A percentile compares a stretch with the other conserved stretches of the same genome.
Conservation (phyloP, 2,329 filamentous ascomycete species). For the Ophiostoma ulmi region DNA sequence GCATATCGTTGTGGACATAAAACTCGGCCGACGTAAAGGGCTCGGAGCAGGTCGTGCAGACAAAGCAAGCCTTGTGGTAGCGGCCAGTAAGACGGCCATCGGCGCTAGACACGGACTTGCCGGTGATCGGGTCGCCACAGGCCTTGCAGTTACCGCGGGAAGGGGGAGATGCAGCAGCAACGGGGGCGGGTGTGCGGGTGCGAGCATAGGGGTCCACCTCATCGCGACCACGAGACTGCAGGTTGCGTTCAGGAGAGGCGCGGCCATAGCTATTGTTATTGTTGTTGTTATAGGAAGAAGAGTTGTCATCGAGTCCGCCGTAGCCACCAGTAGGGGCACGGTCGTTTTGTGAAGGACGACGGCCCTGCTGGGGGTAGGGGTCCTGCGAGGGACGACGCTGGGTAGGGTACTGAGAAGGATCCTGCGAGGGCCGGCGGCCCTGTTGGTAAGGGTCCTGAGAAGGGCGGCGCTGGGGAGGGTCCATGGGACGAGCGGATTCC, state of each 20-base stretch:
- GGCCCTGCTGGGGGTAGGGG: neutral
- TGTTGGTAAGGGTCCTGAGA: neutral
- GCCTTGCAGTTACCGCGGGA: conserved; percentile 76
- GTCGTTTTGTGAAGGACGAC: conserved; percentile 9
- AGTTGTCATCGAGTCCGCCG: neutral
- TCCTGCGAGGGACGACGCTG: neutral
- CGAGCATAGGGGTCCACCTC: neutral
- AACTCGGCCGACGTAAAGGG: conserved; percentile 86
- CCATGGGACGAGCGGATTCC: neutral
- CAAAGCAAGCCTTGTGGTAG: conserved; percentile 93
- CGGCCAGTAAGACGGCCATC: conserved; percentile 87
- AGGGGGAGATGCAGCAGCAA: neutral
- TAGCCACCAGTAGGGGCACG: conserved; percentile 2
- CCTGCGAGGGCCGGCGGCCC: too few relatives aligned
- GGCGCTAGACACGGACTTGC: conserved; percentile 89
- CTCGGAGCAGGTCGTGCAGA: conserved; percentile 74
- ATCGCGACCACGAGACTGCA: neutral
- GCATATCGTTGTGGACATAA: conserved; percentile 81
- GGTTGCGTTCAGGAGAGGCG: neutral
- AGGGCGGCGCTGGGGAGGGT: neutral
- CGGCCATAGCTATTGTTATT: conserved; percentile 4
- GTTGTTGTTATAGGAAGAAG: conserved; percentile 6
- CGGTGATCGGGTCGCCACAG: conserved; percentile 71
- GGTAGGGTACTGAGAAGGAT: too few relatives aligned
- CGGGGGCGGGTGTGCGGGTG: neutral